Evolutionary conservation across 139 green algal species (phyloP).

Genomic region (Deuterostichococcus epilithicus): DNA sequence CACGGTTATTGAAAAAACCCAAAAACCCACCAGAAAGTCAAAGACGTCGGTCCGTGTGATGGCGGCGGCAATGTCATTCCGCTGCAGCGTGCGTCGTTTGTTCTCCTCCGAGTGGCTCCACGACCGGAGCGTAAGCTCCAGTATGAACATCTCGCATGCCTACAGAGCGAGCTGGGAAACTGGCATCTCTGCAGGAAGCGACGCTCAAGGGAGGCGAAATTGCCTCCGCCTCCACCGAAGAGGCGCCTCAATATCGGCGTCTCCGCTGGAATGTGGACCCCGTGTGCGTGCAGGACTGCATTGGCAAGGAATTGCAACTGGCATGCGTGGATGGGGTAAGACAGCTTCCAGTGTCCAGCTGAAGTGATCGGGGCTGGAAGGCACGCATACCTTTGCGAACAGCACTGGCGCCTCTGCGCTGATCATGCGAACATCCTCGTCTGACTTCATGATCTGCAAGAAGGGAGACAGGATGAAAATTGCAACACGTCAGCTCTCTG

Average conservation of each 20-base stretch:
- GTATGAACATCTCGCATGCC: slow-evolving; percentile 97
- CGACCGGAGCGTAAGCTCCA: slow-evolving; percentile 87
- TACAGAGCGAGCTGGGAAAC: slow-evolving; percentile 16
- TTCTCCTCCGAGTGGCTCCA: slow-evolving; percentile 96
- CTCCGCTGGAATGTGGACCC: not conserved
- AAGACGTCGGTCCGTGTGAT: slow-evolving; percentile 94
- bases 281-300: not conserved
- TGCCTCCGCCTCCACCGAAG: not conserved
- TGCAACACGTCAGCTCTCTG: no score
- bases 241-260: not conserved
- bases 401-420: slow-evolving; percentile 94
- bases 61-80: slow-evolving; percentile 91
- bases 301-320: not conserved
- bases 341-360: no score
- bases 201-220: not conserved
- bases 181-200: not conserved
- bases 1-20: no score
- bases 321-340: not conserved
- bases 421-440: slow-evolving; percentile 96
- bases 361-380: not conserved
- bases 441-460: slow-evolving; percentile 97
- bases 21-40: slow-evolving; percentile 87
- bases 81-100: slow-evolving; percentile 94
- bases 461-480: no score
- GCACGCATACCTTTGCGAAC: slow-evolving; percentile 82